A percentile compares a stretch with the other conserved stretches of the same genome.
phyloP scores from a whole-genome alignment of 1,139 yeast species.

The Lodderomyces theae region DNA sequence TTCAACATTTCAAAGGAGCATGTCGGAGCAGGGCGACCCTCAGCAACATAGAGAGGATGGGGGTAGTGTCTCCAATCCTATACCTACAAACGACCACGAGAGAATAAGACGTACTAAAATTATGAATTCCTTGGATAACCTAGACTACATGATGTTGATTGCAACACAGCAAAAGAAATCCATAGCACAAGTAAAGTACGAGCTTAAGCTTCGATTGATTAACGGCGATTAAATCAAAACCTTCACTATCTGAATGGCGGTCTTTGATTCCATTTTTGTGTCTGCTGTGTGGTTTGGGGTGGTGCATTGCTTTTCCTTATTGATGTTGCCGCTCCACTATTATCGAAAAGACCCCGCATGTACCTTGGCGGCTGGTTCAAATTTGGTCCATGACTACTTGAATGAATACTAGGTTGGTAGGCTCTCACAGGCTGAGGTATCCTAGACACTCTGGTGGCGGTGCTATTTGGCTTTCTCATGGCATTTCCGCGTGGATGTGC shows the following conservation, averaged over 20 bases:
- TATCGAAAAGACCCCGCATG: slow-evolving; percentile 36
- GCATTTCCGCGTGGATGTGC: background rate
- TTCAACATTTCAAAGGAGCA: background rate
- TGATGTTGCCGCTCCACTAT: slow-evolving; percentile 8
- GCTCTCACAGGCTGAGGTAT: slow-evolving; percentile 1
- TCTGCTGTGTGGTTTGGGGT: slow-evolving; percentile 1
- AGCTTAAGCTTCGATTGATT: slow-evolving; percentile 26
- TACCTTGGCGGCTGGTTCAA: slow-evolving; percentile 46
- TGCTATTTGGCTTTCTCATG: background rate
- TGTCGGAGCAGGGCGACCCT: background rate
- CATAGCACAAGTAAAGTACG: slow-evolving; percentile 44
- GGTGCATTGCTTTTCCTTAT: background rate
- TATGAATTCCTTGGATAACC: slow-evolving; percentile 42
- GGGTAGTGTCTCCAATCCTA: background rate
- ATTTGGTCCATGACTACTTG: slow-evolving; percentile 27
- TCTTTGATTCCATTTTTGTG: slow-evolving; percentile 13
- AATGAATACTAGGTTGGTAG: background rate
- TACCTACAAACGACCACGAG: slow-evolving; percentile 33
- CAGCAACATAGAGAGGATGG: background rate
- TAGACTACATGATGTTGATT: slow-evolving; percentile 41
- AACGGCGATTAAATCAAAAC: slow-evolving; percentile 5
- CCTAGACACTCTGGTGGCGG: background rate
- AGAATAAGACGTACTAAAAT: slow-evolving; percentile 39
- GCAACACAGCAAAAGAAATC: slow-evolving; percentile 45
- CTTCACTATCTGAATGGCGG: slow-evolving; percentile 23